Percentiles rank a stretch among this genome's conserved stretches.
These are phyloP conservation scores for Pleurotus ostreatus DNA, from an alignment of 768 basidiomycete genomes.

Conservation along the genomic window DNA sequence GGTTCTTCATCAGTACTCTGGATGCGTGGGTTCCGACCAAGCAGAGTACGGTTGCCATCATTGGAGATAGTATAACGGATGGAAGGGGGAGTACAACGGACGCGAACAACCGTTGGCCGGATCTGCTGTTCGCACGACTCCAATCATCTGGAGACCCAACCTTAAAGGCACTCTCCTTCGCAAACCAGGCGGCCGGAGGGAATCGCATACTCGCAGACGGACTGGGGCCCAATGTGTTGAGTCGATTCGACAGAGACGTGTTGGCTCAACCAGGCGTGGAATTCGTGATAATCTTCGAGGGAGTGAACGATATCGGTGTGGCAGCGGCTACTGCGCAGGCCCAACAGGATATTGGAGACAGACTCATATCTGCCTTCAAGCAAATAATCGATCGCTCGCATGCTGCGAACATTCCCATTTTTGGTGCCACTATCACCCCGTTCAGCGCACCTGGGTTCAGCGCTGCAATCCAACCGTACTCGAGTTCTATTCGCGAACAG, in stretches of 20 bases:
- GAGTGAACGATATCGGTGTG: slow-evolving; percentile 50
- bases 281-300: slow-evolving; percentile 49
- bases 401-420: slow-evolving; percentile 37
- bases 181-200: slow-evolving; percentile 50
- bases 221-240: slow-evolving; percentile 41
- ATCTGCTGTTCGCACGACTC: slow-evolving; percentile 39
- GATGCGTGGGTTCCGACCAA: slow-evolving; percentile 32
- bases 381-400: slow-evolving; percentile 42
- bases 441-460: slow-evolving; percentile 29
- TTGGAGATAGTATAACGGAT: slow-evolving; percentile 53
- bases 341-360: slow-evolving; percentile 34
- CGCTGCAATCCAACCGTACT: slow-evolving; percentile 33
- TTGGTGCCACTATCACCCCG: slow-evolving; percentile 49
- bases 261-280: slow-evolving; percentile 41
- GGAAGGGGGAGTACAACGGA: slow-evolving; percentile 43
- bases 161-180: slow-evolving; percentile 33
- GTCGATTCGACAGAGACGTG: slow-evolving; percentile 49
- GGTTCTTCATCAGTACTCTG: slow-evolving; percentile 41
- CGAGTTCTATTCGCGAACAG: slow-evolving; percentile 32
- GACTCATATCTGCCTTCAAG: slow-evolving; percentile 38
- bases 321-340: slow-evolving; percentile 27
- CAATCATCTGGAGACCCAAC: slow-evolving; percentile 23
- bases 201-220: slow-evolving; percentile 49
- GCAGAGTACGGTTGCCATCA: slow-evolving; percentile 31
- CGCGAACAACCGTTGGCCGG: slow-evolving; percentile 48